Percentiles rank a stretch among this genome's conserved stretches.
Conservation (phyloP, 345 rosid species). For the Dipteronia dyeriana region DNA sequence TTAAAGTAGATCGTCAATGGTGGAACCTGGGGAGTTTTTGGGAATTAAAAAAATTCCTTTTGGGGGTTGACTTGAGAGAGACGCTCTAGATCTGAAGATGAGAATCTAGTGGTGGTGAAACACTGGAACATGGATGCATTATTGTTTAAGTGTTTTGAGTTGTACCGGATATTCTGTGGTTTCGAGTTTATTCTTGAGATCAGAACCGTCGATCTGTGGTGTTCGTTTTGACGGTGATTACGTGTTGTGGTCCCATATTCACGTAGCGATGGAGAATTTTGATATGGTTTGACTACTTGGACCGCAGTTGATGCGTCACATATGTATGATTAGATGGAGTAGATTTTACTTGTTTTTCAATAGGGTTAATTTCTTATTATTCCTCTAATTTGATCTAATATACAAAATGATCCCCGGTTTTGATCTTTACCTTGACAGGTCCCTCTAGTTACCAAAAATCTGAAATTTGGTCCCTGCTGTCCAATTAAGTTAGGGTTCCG, state of each 20-base stretch:
- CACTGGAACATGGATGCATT: neutral
- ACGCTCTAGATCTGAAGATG: neutral
- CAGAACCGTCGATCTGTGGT: neutral
- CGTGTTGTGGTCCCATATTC: too few species aligned
- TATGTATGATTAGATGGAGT: neutral
- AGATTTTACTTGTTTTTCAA: neutral
- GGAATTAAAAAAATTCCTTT: conserved; percentile 9
- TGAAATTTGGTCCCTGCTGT: too few species aligned
- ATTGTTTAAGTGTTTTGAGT: neutral
- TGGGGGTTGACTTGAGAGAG: neutral
- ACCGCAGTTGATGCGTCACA: neutral
- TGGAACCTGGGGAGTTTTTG: conserved; percentile 10
- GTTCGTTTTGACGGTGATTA: neutral
- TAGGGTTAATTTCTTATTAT: too few species aligned
- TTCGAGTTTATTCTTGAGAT: neutral
- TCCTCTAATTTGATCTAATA: too few species aligned
- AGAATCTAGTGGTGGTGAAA: neutral
- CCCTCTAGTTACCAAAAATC: too few species aligned
- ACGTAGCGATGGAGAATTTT: neutral
- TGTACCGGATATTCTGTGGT: neutral
- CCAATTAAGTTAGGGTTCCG: too few species aligned
- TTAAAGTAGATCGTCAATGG: conserved; percentile 28
- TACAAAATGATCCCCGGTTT: too few species aligned
- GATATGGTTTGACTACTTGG: neutral
- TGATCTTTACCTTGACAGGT: too few species aligned